Evolutionary conservation across 2,329 filamentous ascomycete genomes (phyloP).

Genomic region (Calonectria pteridis): DNA sequence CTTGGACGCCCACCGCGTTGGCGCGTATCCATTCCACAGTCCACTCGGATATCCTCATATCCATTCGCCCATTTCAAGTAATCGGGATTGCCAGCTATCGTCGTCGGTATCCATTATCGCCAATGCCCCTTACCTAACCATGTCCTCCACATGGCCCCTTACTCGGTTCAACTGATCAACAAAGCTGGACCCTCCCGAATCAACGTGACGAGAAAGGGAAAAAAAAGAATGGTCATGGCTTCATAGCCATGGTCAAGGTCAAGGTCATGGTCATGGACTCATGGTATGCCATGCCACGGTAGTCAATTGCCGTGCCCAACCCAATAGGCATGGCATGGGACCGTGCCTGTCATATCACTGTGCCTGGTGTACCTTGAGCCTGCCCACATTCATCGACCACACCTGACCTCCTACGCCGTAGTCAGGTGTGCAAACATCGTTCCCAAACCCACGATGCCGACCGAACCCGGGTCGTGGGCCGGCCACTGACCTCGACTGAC

Average conservation of each 20-base stretch:
- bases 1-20: constrained; percentile 33
- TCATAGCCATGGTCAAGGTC: not conserved
- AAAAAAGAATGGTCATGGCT: not conserved
- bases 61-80: constrained; percentile 10
- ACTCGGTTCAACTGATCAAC: constrained; percentile 10
- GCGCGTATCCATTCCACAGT: not conserved
- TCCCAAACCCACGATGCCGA: constrained; percentile 30
- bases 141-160: not conserved
- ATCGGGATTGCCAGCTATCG: not conserved
- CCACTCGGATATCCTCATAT: constrained; percentile 21
- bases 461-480: constrained; percentile 36
- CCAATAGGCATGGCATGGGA: not conserved
- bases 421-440: constrained; percentile 17
- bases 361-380: not conserved
- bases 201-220: not conserved
- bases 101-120: not conserved
- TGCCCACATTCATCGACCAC: constrained; percentile 15
- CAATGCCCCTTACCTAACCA: constrained; percentile 10
- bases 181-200: constrained; percentile 1
- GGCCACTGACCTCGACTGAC: constrained; percentile 41
- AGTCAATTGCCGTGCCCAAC: constrained; percentile 22
- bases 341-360: not conserved
- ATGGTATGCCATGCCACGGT: constrained; percentile 12
- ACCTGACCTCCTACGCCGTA: constrained; percentile 18
- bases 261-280: not conserved